Evolutionary conservation across 345 rosid species (phyloP).

Genomic region (Syzygium aromaticum): DNA sequence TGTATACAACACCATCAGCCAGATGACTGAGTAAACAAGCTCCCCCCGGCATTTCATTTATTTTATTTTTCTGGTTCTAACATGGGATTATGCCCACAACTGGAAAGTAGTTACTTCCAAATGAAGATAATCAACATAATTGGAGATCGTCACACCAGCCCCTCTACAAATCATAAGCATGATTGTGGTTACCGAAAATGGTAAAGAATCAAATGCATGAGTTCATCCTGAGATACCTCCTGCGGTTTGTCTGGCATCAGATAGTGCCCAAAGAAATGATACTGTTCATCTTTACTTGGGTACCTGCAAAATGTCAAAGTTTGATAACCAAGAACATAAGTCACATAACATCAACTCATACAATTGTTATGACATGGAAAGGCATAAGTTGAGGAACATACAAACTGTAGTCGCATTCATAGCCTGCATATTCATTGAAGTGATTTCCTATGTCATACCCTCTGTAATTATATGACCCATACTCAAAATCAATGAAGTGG

Average conservation of each 20-base stretch:
- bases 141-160: not conserved
- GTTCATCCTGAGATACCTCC: constrained; percentile 29
- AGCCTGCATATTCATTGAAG: constrained; percentile 94
- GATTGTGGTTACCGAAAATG: not conserved
- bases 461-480: constrained; percentile 88
- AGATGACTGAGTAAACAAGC: not conserved
- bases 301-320: constrained; percentile 35
- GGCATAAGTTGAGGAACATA: constrained; percentile 23
- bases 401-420: constrained; percentile 88
- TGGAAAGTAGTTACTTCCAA: not conserved
- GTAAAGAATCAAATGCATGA: not conserved
- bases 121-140: not conserved
- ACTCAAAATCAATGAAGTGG: constrained; percentile 90
- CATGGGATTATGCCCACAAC: not conserved
- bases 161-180: not conserved
- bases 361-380: not conserved
- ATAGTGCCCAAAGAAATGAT: constrained; percentile 83
- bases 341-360: not conserved
- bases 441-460: constrained; percentile 95
- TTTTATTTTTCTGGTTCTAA: not conserved
- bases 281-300: constrained; percentile 79
- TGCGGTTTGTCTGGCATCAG: constrained; percentile 60
- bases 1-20: not conserved
- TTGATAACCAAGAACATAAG: not conserved
- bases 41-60: not conserved